These are phyloP conservation scores for Hypoxylon sp. DNA, from an alignment of 2,329 filamentous ascomycete genomes.

Conservation along the genomic window DNA sequence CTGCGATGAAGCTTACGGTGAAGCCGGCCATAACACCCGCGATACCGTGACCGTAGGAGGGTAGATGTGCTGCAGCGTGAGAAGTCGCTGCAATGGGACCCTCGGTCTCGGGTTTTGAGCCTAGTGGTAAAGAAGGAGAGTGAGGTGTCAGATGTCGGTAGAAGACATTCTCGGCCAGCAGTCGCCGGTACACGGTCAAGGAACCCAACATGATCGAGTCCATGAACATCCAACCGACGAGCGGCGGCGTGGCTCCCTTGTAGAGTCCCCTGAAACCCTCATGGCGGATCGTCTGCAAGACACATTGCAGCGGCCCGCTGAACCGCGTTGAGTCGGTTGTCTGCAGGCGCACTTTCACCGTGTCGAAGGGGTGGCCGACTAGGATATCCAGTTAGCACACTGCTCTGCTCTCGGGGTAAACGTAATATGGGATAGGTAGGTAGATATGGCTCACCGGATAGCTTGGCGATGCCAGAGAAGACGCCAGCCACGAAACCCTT, in stretches of 20 bases:
- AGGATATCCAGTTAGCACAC: not conserved
- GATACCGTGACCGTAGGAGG: conserved; percentile 82
- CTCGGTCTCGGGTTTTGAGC: conserved; percentile 48
- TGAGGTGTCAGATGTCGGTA: conserved; percentile 56
- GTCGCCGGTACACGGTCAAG: conserved; percentile 85
- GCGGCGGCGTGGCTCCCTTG: conserved; percentile 90
- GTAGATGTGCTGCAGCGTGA: conserved; percentile 61
- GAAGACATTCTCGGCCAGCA: conserved; percentile 85
- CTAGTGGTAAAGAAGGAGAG: conserved; percentile 47
- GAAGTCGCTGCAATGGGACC: conserved; percentile 39
- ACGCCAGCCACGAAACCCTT: conserved; percentile 98
- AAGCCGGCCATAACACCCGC: conserved; percentile 87
- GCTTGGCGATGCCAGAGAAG: conserved; percentile 91
- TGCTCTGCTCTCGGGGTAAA: not conserved
- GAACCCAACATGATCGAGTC: conserved; percentile 91
- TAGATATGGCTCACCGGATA: conserved; percentile 70
- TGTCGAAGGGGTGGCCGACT: conserved; percentile 86
- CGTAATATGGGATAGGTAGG: not conserved
- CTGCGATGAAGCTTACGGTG: conserved; percentile 92
- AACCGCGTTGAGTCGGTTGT: conserved; percentile 83
- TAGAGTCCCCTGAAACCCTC: conserved; percentile 89
- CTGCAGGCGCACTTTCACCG: conserved; percentile 94
- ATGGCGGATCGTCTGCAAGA: conserved; percentile 82
- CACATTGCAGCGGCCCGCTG: conserved; percentile 83
- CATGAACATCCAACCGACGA: conserved; percentile 99